These are phyloP conservation scores for Kodamaea anthophila DNA, from an alignment of 1,139 yeast genomes.

Conservation along the genomic window DNA sequence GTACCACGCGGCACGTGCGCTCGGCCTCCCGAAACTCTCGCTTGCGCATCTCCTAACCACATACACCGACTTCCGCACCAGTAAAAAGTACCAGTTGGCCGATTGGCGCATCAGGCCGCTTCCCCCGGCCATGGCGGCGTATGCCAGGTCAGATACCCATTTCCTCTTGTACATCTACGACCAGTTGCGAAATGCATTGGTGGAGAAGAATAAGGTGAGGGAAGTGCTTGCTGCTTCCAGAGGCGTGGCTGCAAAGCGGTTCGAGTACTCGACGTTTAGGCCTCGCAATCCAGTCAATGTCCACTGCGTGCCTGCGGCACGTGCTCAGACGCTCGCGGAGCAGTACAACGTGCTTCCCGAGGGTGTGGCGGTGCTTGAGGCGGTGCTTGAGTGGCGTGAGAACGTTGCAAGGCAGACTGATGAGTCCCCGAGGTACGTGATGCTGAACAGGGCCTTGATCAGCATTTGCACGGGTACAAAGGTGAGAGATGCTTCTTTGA, in stretches of 20 bases:
- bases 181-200: slow-evolving; percentile 58
- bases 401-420: slow-evolving; percentile 64
- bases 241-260: slow-evolving; percentile 73
- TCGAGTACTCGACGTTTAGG: slow-evolving; percentile 64
- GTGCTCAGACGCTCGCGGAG: slow-evolving; percentile 46
- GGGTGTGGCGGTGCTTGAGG: slow-evolving; percentile 52
- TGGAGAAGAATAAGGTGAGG: slow-evolving; percentile 45
- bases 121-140: slow-evolving; percentile 66
- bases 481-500: too few species aligned
- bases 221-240: slow-evolving; percentile 74
- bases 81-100: slow-evolving; percentile 91
- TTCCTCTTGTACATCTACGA: slow-evolving; percentile 78
- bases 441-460: slow-evolving; percentile 77
- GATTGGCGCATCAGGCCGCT: slow-evolving; percentile 96
- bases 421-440: slow-evolving; percentile 76
- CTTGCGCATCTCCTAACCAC: slow-evolving; percentile 78
- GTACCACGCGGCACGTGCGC: slow-evolving; percentile 74
- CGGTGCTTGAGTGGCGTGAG: slow-evolving; percentile 81
- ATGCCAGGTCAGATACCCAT: slow-evolving; percentile 96
- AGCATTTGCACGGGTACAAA: too few species aligned
- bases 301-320: slow-evolving; percentile 41
- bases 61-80: slow-evolving; percentile 78
- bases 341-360: slow-evolving; percentile 61
- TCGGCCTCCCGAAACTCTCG: slow-evolving; percentile 77
- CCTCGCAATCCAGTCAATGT: slow-evolving; percentile 37